Evolutionary conservation across 75 land plant species (phyloP).

Genomic region (Pseudotsuga menziesii): DNA sequence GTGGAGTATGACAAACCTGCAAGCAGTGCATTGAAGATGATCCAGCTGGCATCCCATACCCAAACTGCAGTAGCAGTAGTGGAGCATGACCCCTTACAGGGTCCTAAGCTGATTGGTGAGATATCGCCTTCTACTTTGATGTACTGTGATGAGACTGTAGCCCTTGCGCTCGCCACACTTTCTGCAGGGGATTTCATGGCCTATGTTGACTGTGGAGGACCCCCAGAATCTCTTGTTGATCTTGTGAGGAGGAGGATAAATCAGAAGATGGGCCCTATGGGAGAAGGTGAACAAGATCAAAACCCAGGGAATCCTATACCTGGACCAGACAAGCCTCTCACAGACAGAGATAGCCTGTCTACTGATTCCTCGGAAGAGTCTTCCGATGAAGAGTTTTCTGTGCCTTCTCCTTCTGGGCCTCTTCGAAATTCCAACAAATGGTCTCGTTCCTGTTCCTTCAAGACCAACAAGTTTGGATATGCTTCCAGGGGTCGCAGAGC

Average conservation of each 20-base stretch:
- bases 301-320: not conserved
- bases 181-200: slow-evolving; percentile 68
- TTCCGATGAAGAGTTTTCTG: slow-evolving; percentile 14
- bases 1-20: slow-evolving; percentile 53
- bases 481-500: slow-evolving; percentile 15
- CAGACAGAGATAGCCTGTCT: not conserved
- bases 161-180: slow-evolving; percentile 61
- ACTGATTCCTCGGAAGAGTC: slow-evolving; percentile 19
- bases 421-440: slow-evolving; percentile 8
- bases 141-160: slow-evolving; percentile 55
- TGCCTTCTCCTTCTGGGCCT: slow-evolving; percentile 19
- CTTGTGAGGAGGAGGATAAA: slow-evolving; percentile 36
- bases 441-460: slow-evolving; percentile 17
- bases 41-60: slow-evolving; percentile 29
- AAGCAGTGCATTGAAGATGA: slow-evolving; percentile 25
- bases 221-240: slow-evolving; percentile 46
- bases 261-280: slow-evolving; percentile 26
- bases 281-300: not conserved
- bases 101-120: slow-evolving; percentile 51
- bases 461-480: slow-evolving; percentile 7
- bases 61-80: slow-evolving; percentile 71
- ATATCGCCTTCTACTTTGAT: slow-evolving; percentile 63
- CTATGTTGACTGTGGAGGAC: slow-evolving; percentile 58
- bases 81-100: slow-evolving; percentile 23
- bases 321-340: not conserved